Base-by-base conservation (phyloP, 1,139 yeast species). In the Candida labiduridarum region DNA sequence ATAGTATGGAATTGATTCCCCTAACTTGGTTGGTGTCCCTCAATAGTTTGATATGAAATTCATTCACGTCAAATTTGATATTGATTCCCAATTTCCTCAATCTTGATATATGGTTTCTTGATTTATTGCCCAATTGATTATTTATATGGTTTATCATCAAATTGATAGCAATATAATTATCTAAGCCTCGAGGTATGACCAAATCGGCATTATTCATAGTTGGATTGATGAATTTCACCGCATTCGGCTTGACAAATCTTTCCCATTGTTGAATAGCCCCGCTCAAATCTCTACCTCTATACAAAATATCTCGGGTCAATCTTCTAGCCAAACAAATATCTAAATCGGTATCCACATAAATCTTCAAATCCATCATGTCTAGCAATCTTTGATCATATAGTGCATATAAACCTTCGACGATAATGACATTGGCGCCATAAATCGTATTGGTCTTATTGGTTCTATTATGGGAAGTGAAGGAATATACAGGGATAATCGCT, bases 361-460 rank as follows among this genome's bases (percentile, higher is more conserved):
- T 82, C 66, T 89, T 92, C 55, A 91, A 75, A 62, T 94, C 96
- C 87, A 92, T 87, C 60, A 91, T 66, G 15, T 80, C 86, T 49
- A 87, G 68, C 10, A 94, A 69, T 45, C 94, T 77, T 47, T 78
- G 76, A 62, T 88, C 92, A 58, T 86, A 84, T 46, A 94, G 69
- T 0, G 97, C 92, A 65, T 88, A 90, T 12, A 94, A 85, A 0
- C 99, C 99, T 66, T 94, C 99, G 39, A 94, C 74, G 12, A 94
- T 87, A 53, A 94, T 87, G 16, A 94, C 96, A 63, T 91, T 91
- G 31, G 98, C 97, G 3, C 98, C 99, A 63, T 91, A 92, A n/a
- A 94, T 82, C 2, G 92, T 84, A 45, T 85, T 74, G 35, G 79
- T 78, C 62, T 87, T 84, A 44, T 76, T 81, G 2, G 94, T 85